These are phyloP conservation scores for Daldinia vernicosa DNA, from an alignment of 495 filamentous ascomycete species.

Conservation along the genomic window DNA sequence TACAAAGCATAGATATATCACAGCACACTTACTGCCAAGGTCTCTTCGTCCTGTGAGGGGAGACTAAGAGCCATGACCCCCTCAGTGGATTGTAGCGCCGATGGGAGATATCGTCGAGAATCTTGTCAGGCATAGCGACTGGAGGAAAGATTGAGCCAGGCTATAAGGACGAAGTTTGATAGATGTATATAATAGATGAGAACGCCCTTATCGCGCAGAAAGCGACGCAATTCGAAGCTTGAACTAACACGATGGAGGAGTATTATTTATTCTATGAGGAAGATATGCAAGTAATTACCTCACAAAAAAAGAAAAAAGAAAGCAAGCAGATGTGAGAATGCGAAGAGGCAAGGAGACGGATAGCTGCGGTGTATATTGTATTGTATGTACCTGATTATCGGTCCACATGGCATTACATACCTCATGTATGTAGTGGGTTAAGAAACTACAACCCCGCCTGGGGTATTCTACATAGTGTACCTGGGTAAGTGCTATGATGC, in stretches of 20 bases:
- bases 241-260: neutral
- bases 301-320: constrained; percentile 8
- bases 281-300: constrained; percentile 9
- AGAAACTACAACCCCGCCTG: constrained; percentile 27
- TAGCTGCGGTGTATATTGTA: constrained; percentile 18
- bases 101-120: constrained; percentile 97
- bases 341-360: constrained; percentile 1
- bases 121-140: constrained; percentile 62
- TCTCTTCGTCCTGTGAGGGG: constrained; percentile 93
- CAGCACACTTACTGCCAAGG: constrained; percentile 89
- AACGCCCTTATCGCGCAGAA: neutral
- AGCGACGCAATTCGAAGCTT: neutral
- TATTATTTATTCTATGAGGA: neutral
- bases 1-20: constrained; percentile 1
- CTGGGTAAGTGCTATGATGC: too few relatives aligned
- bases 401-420: neutral
- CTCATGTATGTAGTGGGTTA: neutral
- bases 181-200: neutral
- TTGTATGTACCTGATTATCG: constrained; percentile 14
- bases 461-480: neutral
- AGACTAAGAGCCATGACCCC: constrained; percentile 90
- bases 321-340: constrained; percentile 7
- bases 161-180: neutral
- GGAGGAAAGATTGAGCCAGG: neutral
- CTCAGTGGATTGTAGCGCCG: constrained; percentile 91